A percentile compares a stretch with the other conserved stretches of the same genome.
Conservation (phyloP, 2,329 filamentous ascomycete species). For the Colletotrichum sp. region DNA sequence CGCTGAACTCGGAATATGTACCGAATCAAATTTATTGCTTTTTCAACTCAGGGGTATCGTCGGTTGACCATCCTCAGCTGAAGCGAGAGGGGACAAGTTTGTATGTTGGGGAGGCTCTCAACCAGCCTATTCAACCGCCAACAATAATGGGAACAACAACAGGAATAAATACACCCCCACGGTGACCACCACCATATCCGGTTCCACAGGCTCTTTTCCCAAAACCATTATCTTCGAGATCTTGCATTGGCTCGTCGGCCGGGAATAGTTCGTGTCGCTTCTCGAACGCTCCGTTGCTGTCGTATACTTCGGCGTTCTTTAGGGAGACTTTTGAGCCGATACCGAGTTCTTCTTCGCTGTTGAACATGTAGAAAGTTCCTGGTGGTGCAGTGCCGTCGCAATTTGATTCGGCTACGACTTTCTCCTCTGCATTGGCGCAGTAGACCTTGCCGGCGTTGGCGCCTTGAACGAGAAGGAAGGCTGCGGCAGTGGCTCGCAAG, state of each 20-base stretch:
- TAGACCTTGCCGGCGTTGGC: background rate
- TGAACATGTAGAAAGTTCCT: background rate
- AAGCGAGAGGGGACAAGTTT: background rate
- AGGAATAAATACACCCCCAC: background rate
- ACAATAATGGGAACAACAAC: background rate
- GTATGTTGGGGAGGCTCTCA: background rate
- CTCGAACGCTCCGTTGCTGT: background rate
- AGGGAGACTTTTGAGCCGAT: background rate
- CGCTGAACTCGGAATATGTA: background rate
- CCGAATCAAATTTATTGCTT: background rate
- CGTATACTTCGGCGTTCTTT: background rate
- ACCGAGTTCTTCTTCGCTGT: background rate
- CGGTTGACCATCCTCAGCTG: background rate
- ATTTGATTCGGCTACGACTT: background rate
- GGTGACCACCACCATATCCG: background rate
- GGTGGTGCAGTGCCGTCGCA: background rate
- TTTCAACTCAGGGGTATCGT: background rate
- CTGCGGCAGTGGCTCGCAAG: background rate
- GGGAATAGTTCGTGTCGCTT: background rate
- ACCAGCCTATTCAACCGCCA: background rate
- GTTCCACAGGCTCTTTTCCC: background rate
- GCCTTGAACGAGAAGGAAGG: background rate
- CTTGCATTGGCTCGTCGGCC: background rate
- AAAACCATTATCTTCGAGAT: background rate
- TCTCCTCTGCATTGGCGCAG: background rate